Evolutionary conservation across 2,329 filamentous ascomycete genomes (phyloP).

Genomic region (Bipolaris bicolor): DNA sequence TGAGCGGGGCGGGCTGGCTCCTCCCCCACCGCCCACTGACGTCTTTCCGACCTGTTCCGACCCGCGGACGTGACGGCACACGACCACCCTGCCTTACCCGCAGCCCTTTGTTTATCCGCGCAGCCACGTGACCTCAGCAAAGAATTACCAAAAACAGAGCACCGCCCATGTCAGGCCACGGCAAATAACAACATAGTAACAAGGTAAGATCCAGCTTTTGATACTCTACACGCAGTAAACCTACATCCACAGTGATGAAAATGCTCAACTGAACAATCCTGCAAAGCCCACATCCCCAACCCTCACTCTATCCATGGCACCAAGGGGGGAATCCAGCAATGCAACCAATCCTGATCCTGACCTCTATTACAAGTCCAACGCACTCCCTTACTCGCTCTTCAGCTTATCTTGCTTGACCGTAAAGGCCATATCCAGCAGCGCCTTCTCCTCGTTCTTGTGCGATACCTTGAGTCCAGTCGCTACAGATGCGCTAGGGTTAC

Average conservation of each 20-base stretch:
- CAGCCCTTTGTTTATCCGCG: background rate
- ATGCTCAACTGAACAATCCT: conserved; percentile 29
- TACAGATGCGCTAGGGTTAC: conserved; percentile 90
- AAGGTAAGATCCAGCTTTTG: conserved; percentile 26
- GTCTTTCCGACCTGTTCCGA: conserved; percentile 36
- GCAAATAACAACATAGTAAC: background rate
- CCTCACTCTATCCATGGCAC: conserved; percentile 2
- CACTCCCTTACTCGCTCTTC: conserved; percentile 63
- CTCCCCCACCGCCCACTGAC: conserved; percentile 5
- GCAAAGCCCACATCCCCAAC: conserved; percentile 8
- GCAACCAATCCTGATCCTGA: conserved; percentile 14
- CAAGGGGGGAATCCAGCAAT: conserved; percentile 25
- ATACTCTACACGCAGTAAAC: conserved; percentile 39
- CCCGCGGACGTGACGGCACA: conserved; percentile 27
- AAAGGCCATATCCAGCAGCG: conserved; percentile 72
- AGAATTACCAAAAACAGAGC: too few species aligned
- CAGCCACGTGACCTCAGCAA: background rate
- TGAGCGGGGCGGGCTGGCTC: conserved; percentile 14
- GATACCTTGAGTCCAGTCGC: conserved; percentile 88
- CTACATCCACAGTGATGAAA: conserved; percentile 37
- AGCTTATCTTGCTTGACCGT: conserved; percentile 68
- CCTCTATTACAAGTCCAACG: background rate
- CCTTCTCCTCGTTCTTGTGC: conserved; percentile 92
- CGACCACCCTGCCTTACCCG: background rate
- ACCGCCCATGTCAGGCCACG: background rate